phyloP scores from a whole-genome alignment of 2,329 filamentous ascomycete species.

The Trichoderma sp. region DNA sequence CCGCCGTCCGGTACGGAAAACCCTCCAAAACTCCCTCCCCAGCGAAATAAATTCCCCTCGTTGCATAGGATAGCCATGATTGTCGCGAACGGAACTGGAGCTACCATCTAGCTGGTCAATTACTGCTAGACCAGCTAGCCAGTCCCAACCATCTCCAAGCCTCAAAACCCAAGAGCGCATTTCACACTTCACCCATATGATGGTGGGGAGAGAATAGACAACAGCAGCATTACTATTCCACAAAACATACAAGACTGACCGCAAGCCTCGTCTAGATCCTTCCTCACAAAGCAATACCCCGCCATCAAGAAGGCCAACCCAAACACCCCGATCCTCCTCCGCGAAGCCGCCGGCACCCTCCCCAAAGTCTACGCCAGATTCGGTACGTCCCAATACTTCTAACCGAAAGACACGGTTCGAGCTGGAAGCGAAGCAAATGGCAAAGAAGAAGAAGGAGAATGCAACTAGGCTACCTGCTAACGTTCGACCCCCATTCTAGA shows the following conservation, averaged over 20 bases:
- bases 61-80: background rate
- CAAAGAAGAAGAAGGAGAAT: background rate
- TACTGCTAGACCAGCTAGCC: background rate
- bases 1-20: slow-evolving; percentile 70
- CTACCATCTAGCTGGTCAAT: background rate
- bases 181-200: background rate
- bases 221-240: background rate
- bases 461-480: background rate
- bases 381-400: slow-evolving; percentile 50
- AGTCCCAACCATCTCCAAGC: background rate
- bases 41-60: background rate
- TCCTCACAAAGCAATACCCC: slow-evolving; percentile 87
- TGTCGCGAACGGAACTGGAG: background rate
- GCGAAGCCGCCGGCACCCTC: slow-evolving; percentile 80
- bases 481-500: slow-evolving; percentile 34
- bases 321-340: slow-evolving; percentile 85
- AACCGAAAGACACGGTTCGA: too few relatives aligned
- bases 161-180: background rate
- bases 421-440: background rate
- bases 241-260: slow-evolving; percentile 9
- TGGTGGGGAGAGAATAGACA: background rate
- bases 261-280: slow-evolving; percentile 59
- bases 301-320: slow-evolving; percentile 99
- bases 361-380: slow-evolving; percentile 92
- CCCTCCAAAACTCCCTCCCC: background rate